Percentiles rank a stretch among this genome's conserved stretches.
Evolutionary conservation across 1,139 yeast genomes (phyloP).

Genomic region (Debaryomycetaceae sp.): DNA sequence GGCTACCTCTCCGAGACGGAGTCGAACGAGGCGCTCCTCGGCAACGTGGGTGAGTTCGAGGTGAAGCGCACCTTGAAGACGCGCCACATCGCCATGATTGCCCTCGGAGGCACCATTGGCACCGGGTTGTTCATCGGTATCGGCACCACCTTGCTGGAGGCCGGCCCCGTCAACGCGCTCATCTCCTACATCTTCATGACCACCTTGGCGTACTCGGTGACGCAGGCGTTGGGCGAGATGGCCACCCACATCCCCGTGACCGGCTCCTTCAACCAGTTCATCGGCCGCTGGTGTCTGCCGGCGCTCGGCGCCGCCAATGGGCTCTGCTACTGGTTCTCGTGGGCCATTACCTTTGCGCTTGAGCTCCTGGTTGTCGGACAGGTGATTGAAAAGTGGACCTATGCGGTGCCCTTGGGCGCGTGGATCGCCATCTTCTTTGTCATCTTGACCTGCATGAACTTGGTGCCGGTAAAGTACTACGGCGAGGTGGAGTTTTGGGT

Average conservation of each 20-base stretch:
- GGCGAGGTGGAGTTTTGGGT: constrained; percentile 48
- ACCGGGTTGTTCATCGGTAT: constrained; percentile 61
- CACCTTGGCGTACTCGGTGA: constrained; percentile 57
- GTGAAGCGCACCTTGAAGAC: constrained; percentile 43
- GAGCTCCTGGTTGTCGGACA: constrained; percentile 80
- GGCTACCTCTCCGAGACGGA: constrained; percentile 12
- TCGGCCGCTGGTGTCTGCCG: constrained; percentile 61
- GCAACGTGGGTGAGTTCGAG: constrained; percentile 13
- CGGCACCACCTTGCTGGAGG: constrained; percentile 48
- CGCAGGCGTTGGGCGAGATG: constrained; percentile 74
- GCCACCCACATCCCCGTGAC: constrained; percentile 68
- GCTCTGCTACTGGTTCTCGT: constrained; percentile 81
- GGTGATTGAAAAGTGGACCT: constrained; percentile 72
- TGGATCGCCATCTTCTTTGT: constrained; percentile 72
- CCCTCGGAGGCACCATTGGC: constrained; percentile 60
- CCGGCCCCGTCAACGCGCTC: constrained; percentile 73
- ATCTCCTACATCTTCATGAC: constrained; percentile 67
- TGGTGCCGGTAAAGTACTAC: constrained; percentile 41
- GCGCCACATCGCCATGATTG: constrained; percentile 71
- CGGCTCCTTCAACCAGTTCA: constrained; percentile 55
- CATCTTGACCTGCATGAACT: constrained; percentile 28
- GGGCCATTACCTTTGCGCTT: constrained; percentile 82
- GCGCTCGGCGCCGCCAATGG: constrained; percentile 79
- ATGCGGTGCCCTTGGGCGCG: constrained; percentile 63
- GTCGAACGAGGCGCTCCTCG: constrained; percentile 11